Base-by-base conservation (phyloP, 2,329 filamentous ascomycete species). In the Beauveria medogensis region DNA sequence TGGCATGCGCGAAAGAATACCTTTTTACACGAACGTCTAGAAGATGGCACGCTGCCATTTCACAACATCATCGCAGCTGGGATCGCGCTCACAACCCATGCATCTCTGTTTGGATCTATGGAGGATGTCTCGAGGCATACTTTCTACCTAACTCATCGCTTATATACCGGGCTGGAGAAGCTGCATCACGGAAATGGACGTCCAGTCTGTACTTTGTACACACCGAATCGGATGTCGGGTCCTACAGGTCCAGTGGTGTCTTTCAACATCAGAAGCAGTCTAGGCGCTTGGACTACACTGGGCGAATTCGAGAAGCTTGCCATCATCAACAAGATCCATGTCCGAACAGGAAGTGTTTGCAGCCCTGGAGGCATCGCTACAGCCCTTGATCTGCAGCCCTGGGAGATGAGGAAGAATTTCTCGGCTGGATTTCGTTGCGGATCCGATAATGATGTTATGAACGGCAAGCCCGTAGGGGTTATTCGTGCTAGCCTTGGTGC, bases 21-120 rank as follows among this genome's bases (percentile, higher is more conserved):
- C 26, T 83, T 82, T 34, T 75, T 96, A 3, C 93, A 97, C 69
- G 89, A 92, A 63, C 83, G 85, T 41, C 78, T 97, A 2, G 93
- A 99, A 72, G 93, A 99, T 71, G 94, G 93, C 1, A 97, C 93
- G 0, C 72, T 97, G 4, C 91, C 93, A 0, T 87, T 97, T 59
- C 94, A 97, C 72, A 96, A 77, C 70, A 97, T 99, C 65, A 79
- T 96, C 60, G 93, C 92, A 2, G 77, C 96, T 8, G 87, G 88
- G 65, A 78, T 83, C 16, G 93, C 92, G 0, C 79, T 97, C 65
- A 77, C 84, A 28, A 79, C 85, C 0, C 91, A 97, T 68, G 65
- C 74, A 52, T 78, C 79, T 22, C 74, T 97, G 0, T 97, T 89
- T 69, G 84, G 84, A 3, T 85, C 85, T 1, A 90, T 96, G 81